A percentile compares a stretch with the other conserved stretches of the same genome.
phyloP scores from a whole-genome alignment of 129 eudicot genomes.

The Silybum marianum region DNA sequence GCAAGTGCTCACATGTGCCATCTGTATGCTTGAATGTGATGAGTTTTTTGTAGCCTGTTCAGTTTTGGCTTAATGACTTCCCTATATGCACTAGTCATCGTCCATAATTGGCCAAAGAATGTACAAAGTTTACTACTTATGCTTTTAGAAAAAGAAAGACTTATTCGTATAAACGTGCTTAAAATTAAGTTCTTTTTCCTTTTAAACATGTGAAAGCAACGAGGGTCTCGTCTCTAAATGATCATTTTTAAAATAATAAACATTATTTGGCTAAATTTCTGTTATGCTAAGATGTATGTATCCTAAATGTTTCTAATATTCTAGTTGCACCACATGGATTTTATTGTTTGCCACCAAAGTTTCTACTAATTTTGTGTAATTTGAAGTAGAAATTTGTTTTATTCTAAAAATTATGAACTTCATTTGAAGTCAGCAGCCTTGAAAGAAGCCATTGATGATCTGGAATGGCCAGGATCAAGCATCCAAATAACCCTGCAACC shows the following conservation, averaged over 20 bases:
- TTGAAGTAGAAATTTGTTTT: not conserved
- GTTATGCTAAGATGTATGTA: not conserved
- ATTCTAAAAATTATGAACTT: not conserved
- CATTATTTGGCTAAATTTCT: not conserved
- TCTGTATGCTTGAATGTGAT: not conserved
- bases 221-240: not conserved
- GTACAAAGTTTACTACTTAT: no score
- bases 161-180: no score
- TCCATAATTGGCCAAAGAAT: not conserved
- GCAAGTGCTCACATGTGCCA: not conserved
- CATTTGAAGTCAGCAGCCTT: constrained; percentile 76
- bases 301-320: not conserved
- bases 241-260: not conserved
- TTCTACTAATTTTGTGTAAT: not conserved
- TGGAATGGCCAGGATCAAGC: constrained; percentile 99
- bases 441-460: constrained; percentile 97
- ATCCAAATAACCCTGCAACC: constrained; percentile 78
- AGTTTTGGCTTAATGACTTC: not conserved
- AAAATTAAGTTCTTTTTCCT: no score
- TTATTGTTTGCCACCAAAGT: not conserved
- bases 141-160: no score
- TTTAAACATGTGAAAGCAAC: not conserved
- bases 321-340: not conserved
- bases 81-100: not conserved
- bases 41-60: not conserved